Base-by-base conservation (phyloP, 2,329 filamentous ascomycete genomes). In the Diaporthe longicolla region DNA sequence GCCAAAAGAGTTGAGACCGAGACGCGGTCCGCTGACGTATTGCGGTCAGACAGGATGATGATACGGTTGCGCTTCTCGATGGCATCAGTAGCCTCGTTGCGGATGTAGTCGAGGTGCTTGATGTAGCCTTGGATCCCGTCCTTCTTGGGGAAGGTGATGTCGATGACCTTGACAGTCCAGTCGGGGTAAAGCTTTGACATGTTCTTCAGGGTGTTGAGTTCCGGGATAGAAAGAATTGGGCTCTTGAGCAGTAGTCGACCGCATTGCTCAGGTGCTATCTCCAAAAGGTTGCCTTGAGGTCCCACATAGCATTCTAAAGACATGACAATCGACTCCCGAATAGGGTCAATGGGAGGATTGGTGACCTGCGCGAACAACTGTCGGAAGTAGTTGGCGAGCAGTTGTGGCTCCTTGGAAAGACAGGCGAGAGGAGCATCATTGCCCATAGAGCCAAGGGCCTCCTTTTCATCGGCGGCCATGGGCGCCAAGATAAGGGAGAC, bases 351-450 rank as follows among this genome's bases (percentile, higher is more conserved):
- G 19, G 96, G 96, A 78, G 96, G 96, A 84, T 98, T 98, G 76
- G 96, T 98, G 82, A 98, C 96, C 86, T 98, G 96, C 13, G 96
- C 96, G 83, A 98, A 98, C 57, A 98, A 92, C 87, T 98, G 94
- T 76, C 96, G 92, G 92, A 98, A 98, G 86, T 98, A 98, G 84
- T 98, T 96, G 83, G 94, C 97, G 26, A 98, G 90, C 71, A 98
- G 88, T 78, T 95, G 94, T 78, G 96, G 95, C 76, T 95, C 94
- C 77, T 94, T 90, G n/a, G 96, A 94, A 82, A 98, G 88, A 83
- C 95, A 98, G 70, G 96, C 96, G 77, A 98, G 87, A 57, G 96
- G 96, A 58, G 94, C 94, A 87, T 98, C 96, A 82, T 98, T 98
- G 79, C 96, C 96, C 96, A 98, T 98, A 74, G 96, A 98, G 54